Percentiles rank a stretch among this genome's conserved stretches.
Conservation (phyloP, 192 early-diverging fungal genomes). For the Coemansia sp. region DNA sequence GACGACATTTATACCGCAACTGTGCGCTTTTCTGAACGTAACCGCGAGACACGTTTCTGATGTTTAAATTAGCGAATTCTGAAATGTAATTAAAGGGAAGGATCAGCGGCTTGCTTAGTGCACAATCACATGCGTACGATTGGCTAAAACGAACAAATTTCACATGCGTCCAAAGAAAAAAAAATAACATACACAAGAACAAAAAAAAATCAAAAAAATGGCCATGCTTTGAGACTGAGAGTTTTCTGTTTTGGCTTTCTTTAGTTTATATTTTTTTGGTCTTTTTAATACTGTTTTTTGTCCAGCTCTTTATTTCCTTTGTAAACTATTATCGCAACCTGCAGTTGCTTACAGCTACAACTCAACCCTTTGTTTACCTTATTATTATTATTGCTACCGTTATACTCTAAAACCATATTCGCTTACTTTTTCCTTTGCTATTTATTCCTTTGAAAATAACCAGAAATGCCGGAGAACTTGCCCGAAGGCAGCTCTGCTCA, state of each 20-base stretch:
- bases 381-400: no score
- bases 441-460: not conserved
- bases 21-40: not conserved
- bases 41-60: no score
- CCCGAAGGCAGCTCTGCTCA: slow-evolving; percentile 2
- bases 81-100: no score
- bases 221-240: no score
- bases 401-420: no score
- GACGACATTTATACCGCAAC: not conserved
- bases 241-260: not conserved
- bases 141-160: not conserved
- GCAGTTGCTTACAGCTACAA: no score
- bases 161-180: not conserved
- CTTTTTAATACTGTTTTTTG: not conserved
- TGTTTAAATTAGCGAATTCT: no score
- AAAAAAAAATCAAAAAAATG: not conserved
- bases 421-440: not conserved
- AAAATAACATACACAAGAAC: slow-evolving; percentile 4
- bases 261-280: not conserved
- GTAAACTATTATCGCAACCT: not conserved
- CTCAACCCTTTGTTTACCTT: not conserved
- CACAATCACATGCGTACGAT: not conserved
- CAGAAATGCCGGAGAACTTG: not conserved
- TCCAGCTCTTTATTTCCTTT: not conserved
- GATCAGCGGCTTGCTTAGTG: not conserved